Base-by-base conservation (phyloP, 257 asterid species). In the Przewalskia tangutica region DNA sequence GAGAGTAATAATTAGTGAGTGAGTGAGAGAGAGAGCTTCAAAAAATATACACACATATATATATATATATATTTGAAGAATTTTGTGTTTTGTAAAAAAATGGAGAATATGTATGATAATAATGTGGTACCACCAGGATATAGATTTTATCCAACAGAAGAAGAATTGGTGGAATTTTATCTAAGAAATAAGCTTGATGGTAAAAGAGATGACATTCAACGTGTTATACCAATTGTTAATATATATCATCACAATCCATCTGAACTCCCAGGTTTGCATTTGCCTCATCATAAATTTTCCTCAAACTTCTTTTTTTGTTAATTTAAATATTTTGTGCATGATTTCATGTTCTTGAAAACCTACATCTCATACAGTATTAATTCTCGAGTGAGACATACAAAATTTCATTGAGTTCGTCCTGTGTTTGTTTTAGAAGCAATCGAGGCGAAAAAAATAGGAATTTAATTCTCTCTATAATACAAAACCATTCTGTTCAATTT, bases 91-190 rank as follows among this genome's bases (percentile, higher is more conserved):
- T 27, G 32, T 27, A 27, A 38, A 32, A 63, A 86, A 27, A 27
- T 88, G 91, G 89, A 62, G n/a, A 34, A 34, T 63, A 46, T 11
- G 18, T 46, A 46, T 44, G 78, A 44, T 71, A 46, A n/a, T 68
- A n/a, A 70, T 70, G 53, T 67, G 50, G 17, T 48, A 8, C 82
- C 86, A 16, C 88, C 87, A 80, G 97, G 94, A 40, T 92, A 84
- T 81, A 89, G 32, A 27, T 27, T 27, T 27, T 27, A 27, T 27
- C 32, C 32, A 27, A 27, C 32, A 27, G 32, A 27, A 27, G 94
- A 92, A 84, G 97, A 92, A 55, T 67, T 92, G 82, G 86, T 92
- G 12, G 76, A 84, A 10, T 92, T 89, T 84, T 92, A 90, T 84
- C 84, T 90, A 40, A 81, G 54, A 6, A 73, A 88, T 64, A 90